Evolutionary conservation across 495 filamentous ascomycete species (phyloP), one percentile per base, ranked within the genome.

Genomic region (Podospora pseudoanserina): DNA sequence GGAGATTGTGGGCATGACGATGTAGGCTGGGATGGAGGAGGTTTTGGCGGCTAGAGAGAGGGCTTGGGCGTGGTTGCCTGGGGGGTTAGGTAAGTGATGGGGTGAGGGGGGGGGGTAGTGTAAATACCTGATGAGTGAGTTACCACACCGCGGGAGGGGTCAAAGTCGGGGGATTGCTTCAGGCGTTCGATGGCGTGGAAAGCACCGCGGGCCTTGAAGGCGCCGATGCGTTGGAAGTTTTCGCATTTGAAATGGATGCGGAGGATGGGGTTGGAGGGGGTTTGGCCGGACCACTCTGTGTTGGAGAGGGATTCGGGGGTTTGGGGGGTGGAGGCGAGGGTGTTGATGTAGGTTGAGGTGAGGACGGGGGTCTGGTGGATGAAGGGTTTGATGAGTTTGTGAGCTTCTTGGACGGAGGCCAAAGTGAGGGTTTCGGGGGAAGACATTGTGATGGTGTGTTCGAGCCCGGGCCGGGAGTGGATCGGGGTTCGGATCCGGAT

Each of bases 231-330:
- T 80, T 97, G 94, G 49, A 89, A 84, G 80, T 97, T 97, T 82
- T 99, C 94, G 80, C 93, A 97, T 81, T 99, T 99, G 86, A 99
- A 97, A 79, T 90, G 94, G 69, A 99, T 84, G 6, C 86, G 84
- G 49, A 97, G 83, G 30, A 79, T 86, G 0, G 93, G 92, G 11
- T 72, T 78, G 13, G 88, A 87, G 1, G 91, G 86, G 11, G 72
- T 69, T 57, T 82, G 83, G 56, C 85, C 86, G 71, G 86, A 86
- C 77, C 83, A 89, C 69, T 77, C 76, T 2, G 88, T 89, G 20
- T 82, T 85, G n/a, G 73, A 68, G 0, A 90, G 79, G 1, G 83
- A 79, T 4, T 83, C 80, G 2, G 80, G 67, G 3, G 81, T 72
- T 70, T 89, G 89, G 5, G 91, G 88, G 27, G 73, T 89, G 4